Evolutionary conservation across 345 rosid species (phyloP).

Genomic region (Salix arbutifolia): DNA sequence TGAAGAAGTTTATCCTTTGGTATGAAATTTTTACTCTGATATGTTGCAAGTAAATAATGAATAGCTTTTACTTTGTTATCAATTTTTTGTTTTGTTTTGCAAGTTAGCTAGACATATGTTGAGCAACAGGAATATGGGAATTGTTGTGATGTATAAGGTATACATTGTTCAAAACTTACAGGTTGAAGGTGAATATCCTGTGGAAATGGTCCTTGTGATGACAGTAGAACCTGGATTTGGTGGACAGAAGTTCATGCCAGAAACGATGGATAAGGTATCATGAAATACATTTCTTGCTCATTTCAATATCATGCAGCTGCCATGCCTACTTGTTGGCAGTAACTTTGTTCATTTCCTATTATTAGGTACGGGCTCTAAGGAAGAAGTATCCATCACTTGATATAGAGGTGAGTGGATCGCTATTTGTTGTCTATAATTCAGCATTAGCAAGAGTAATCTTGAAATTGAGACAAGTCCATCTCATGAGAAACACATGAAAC

Average conservation of each 20-base stretch:
- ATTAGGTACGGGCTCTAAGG: conserved; percentile 59
- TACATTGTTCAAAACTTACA: conserved; percentile 12
- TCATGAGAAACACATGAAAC: neutral
- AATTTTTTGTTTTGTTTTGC: neutral
- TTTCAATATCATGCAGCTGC: neutral
- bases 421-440: neutral
- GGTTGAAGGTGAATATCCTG: conserved; percentile 72
- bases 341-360: conserved; percentile 1
- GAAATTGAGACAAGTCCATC: neutral
- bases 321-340: neutral
- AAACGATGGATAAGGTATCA: conserved; percentile 75
- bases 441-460: neutral
- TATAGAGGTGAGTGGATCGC: conserved; percentile 54
- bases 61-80: neutral
- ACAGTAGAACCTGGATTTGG: conserved; percentile 93
- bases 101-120: neutral
- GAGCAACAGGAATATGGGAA: neutral
- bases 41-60: neutral
- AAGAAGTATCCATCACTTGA: conserved; percentile 69
- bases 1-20: conserved; percentile 85
- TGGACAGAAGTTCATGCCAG: conserved; percentile 89
- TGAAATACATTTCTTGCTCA: neutral
- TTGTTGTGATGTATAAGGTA: neutral
- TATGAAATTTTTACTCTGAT: conserved; percentile 20
- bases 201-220: conserved; percentile 96